Percentiles rank a stretch among this genome's conserved stretches.
These are phyloP conservation scores for Pilatotrama ljubarskyi DNA, from an alignment of 768 basidiomycete species.

Conservation along the genomic window DNA sequence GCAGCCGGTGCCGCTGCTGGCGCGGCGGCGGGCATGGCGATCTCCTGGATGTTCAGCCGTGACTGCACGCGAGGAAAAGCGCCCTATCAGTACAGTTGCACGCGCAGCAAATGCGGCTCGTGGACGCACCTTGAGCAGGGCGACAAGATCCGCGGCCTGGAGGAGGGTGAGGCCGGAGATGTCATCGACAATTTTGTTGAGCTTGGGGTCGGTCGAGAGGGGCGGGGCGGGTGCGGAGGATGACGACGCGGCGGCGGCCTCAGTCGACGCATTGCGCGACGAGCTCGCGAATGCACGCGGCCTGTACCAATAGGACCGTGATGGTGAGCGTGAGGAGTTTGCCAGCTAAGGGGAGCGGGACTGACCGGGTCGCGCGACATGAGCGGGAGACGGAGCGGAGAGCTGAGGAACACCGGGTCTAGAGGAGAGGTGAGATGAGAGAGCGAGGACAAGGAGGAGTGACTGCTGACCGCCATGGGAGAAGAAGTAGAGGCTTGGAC, in stretches of 20 bases:
- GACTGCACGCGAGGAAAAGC: constrained; percentile 46
- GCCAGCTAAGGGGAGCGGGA: constrained; percentile 1
- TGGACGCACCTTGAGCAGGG: constrained; percentile 76
- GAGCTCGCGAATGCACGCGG: constrained; percentile 25
- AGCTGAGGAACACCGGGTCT: constrained; percentile 32
- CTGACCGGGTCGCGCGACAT: constrained; percentile 27
- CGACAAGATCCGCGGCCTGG: constrained; percentile 93
- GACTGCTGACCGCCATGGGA: constrained; percentile 29
- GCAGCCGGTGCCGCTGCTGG: constrained; percentile 57
- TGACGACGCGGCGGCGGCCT: constrained; percentile 46
- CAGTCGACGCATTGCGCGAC: constrained; percentile 60
- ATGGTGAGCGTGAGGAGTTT: background rate
- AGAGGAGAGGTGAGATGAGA: background rate
- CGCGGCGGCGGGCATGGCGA: constrained; percentile 84
- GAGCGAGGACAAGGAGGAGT: background rate
- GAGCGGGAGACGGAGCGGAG: constrained; percentile 28
- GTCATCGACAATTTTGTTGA: constrained; percentile 87
- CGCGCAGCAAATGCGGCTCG: background rate
- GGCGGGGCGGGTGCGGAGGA: constrained; percentile 41
- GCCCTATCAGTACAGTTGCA: background rate
- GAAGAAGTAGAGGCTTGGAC: background rate
- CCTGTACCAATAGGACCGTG: constrained; percentile 9
- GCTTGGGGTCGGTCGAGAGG: constrained; percentile 60
- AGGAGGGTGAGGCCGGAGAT: constrained; percentile 87
- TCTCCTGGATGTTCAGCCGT: constrained; percentile 94